Evolutionary conservation across 140 eudicot genomes (phyloP).

Genomic region (Cichorium intybus): DNA sequence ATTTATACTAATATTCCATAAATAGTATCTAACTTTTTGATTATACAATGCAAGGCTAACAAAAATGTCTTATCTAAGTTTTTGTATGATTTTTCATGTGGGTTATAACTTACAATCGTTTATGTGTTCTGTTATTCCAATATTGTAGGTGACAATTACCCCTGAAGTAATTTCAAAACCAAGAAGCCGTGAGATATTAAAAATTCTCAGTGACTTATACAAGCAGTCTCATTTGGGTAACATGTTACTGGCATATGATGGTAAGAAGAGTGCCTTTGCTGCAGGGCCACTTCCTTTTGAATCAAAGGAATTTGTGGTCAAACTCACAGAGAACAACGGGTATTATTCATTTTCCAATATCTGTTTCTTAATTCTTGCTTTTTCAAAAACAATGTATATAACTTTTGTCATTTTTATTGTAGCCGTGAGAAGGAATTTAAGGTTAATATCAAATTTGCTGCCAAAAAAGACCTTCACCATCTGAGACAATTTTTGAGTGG

Average conservation of each 20-base stretch:
- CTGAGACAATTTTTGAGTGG: constrained; percentile 45
- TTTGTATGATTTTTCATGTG: background rate
- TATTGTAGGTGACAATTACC: constrained; percentile 50
- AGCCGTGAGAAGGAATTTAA: constrained; percentile 57
- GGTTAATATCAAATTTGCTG: constrained; percentile 68
- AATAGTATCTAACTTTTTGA: background rate
- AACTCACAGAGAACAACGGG: constrained; percentile 35
- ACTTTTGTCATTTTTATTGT: constrained; percentile 2
- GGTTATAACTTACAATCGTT: background rate
- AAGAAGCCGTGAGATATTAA: constrained; percentile 49
- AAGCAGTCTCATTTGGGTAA: constrained; percentile 44
- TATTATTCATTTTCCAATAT: background rate
- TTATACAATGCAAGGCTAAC: background rate
- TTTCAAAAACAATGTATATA: background rate
- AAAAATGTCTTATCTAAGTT: background rate
- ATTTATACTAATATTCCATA: background rate
- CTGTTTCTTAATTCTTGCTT: background rate
- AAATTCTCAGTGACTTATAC: constrained; percentile 21
- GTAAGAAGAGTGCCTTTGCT: constrained; percentile 61
- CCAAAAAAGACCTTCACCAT: constrained; percentile 50
- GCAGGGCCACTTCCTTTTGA: constrained; percentile 66
- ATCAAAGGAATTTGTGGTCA: constrained; percentile 63
- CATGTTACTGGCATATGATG: constrained; percentile 59
- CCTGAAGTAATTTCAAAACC: constrained; percentile 67
- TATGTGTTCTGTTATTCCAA: background rate